Percentiles rank a stretch among this genome's conserved stretches.
phyloP scores from a whole-genome alignment of 805 yeast genomes.

The Pichia pseudocactophila region DNA sequence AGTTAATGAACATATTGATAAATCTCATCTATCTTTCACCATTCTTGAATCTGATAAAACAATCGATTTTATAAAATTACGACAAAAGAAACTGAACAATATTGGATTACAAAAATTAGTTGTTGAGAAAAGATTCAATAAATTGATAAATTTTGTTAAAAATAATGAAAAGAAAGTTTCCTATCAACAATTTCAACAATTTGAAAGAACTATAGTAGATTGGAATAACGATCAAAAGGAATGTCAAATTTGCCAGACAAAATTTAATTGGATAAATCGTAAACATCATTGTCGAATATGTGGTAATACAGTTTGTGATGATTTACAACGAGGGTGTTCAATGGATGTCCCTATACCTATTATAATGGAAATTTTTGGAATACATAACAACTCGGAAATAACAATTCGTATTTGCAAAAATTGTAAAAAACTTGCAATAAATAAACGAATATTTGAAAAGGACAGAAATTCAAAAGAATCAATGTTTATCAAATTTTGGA shows the following conservation, averaged over 20 bases:
- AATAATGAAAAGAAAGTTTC: too few relatives aligned
- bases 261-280: conserved; percentile 46
- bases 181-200: conserved; percentile 5
- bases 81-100: conserved; percentile 33
- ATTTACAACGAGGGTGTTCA: conserved; percentile 55
- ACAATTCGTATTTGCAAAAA: conserved; percentile 54
- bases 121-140: conserved; percentile 36
- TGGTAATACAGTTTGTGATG: conserved; percentile 76
- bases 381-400: conserved; percentile 15
- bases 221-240: conserved; percentile 52
- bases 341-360: conserved; percentile 50
- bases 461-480: conserved; percentile 31
- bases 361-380: conserved; percentile 13
- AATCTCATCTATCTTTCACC: background rate
- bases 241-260: conserved; percentile 57
- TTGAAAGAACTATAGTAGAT: conserved; percentile 41
- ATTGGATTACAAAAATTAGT: conserved; percentile 28
- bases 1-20: background rate
- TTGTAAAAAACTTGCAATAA: conserved; percentile 58
- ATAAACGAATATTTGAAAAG: conserved; percentile 39
- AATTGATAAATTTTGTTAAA: conserved; percentile 34
- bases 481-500: conserved; percentile 32
- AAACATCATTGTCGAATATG: conserved; percentile 92
- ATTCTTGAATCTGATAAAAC: conserved; percentile 7
- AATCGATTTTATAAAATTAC: conserved; percentile 29